Base-by-base conservation (phyloP, 176 grass and related monocot genomes). In the Oryza brachyantha region DNA sequence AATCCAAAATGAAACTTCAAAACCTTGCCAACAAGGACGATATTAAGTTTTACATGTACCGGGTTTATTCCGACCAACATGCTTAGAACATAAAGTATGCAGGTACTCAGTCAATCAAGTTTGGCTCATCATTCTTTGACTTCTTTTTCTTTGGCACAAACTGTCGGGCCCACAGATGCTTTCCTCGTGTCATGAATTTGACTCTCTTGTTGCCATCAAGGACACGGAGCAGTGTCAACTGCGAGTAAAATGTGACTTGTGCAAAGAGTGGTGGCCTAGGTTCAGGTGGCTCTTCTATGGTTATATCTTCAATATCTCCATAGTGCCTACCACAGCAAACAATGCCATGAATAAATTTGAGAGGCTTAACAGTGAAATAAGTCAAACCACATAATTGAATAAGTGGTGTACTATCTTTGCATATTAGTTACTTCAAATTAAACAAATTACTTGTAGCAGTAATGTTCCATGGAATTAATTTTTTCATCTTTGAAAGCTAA, bases 151-250 rank as follows among this genome's bases (percentile, higher is more conserved):
- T 91, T 5, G 88, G 92, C 40, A 94, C 85, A 59, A 84, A 94
- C 13, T 87, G 86, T 10, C 92, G 82, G 73, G 79, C 92, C 88
- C 92, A 94, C 0, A 91, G 38, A 66, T 94, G 88, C 14, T 86
- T 94, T 8, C 92, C 88, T 16, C 83, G 68, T 27, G 67, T 85
- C 39, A 87, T 67, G 13, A 91, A 88, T 70, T 91, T 88, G 1
- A 86, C 75, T 64, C 78, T 91, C 12, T 35, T 21, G 35, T 70
- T 72, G 2, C 85, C 85, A 37, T 34, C 74, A 28, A 94, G 75
- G 54, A 94, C 73, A 10, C 48, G 62, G 4, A 71, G 64, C 5
- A 90, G 38, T 3, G 85, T 83, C 32, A 59, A 40, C n/a, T 82
- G 64, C 5, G 66, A 68, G 88, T 31, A 77, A 73, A 94, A 94